Base-by-base conservation (phyloP, 768 basidiomycete species). In the Hygrocybe coccinea region DNA sequence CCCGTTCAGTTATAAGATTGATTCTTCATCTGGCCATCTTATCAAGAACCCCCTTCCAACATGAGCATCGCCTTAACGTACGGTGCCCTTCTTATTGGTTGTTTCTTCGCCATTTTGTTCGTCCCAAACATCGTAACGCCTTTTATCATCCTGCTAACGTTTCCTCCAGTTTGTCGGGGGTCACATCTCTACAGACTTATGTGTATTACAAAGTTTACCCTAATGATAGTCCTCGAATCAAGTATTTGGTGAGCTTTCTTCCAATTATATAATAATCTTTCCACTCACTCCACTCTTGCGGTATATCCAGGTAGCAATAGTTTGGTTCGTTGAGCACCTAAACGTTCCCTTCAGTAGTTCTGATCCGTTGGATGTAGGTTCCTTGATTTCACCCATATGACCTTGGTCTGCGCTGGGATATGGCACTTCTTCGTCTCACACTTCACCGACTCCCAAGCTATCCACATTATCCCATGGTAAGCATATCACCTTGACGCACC, bases 391-490 rank as follows among this genome's bases (percentile, higher is more conserved):
- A 22, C 47, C 7, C 73, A 75, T 59, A 70, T 70, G 11, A 45
- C 63, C 34, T 41, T 74, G 50, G 67, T 74, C 38, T 68, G 66
- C 50, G 43, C 59, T 34, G 68, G 69, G 2, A 54, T 75, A 50
- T 74, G 72, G 73, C 60, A 56, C 10, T 68, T 60, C 54, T 48
- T 73, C 1, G 70, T 74, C 47, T 15, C 51, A 3, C 56, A 70
- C 51, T 71, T 62, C 29, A 70, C 71, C 8, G 38, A 68, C 10
- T 21, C 33, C 3, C 21, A 53, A 4, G 62, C 41, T 22, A 67
- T 71, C 43, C 64, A 71, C 43, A 39, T 22, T 2, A 72, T 74
- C 35, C 63, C 70, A 21, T 52, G 56, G 73, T 74, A 41, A 39
- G 68, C 58, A 21, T 9, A 3, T 35, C 49, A 12, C 34, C 17